Conservation (phyloP, 352 stramenopile species). For the Pythium sp. region DNA sequence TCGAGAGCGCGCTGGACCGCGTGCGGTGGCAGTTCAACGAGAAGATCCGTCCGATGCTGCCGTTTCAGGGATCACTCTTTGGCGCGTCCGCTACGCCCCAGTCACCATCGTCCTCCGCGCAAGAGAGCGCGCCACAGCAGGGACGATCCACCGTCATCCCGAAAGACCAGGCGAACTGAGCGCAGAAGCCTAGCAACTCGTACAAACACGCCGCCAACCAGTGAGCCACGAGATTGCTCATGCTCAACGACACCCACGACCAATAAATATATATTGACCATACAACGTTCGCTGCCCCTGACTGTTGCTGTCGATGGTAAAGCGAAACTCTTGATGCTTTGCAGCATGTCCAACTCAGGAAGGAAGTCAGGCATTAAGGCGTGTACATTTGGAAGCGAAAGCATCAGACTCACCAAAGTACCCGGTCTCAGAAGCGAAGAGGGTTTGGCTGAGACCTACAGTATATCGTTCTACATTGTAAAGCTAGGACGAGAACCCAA, state of each 20-base stretch:
- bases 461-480: too few relatives aligned
- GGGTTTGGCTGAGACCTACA: too few relatives aligned
- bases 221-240: not conserved
- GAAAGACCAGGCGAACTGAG: constrained; percentile 16
- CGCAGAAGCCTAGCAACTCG: not conserved
- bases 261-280: constrained; percentile 10
- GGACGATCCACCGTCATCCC: constrained; percentile 32
- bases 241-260: not conserved
- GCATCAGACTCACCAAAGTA: too few relatives aligned
- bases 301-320: not conserved
- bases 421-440: too few relatives aligned
- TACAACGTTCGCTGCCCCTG: not conserved
- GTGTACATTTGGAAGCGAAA: too few relatives aligned
- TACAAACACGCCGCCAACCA: not conserved
- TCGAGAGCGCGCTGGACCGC: constrained; percentile 73
- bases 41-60: constrained; percentile 66
- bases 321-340: not conserved
- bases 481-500: too few relatives aligned
- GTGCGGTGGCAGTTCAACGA: constrained; percentile 80
- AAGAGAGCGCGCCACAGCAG: constrained; percentile 7
- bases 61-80: constrained; percentile 60
- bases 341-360: too few relatives aligned
- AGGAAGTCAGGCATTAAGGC: too few relatives aligned
- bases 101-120: not conserved
- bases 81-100: constrained; percentile 12